These are phyloP conservation scores for Alliaria petiolata DNA, from an alignment of 345 rosid genomes.

Conservation along the genomic window DNA sequence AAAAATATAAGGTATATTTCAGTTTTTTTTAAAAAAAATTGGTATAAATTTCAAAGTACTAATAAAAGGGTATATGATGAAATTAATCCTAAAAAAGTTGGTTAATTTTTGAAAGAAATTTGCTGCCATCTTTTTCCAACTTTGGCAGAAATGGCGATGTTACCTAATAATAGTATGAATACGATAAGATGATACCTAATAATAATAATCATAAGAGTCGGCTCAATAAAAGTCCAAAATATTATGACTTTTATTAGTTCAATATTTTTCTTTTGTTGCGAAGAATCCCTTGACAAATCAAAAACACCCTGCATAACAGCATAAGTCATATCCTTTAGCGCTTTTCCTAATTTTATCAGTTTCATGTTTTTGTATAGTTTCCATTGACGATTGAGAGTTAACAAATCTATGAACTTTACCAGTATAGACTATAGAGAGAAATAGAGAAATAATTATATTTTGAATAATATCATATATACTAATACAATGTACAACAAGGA, in stretches of 20 bases:
- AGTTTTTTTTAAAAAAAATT: too few relatives aligned
- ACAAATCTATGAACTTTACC: neutral
- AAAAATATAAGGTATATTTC: too few relatives aligned
- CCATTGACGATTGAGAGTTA: neutral
- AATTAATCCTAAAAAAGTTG: too few relatives aligned
- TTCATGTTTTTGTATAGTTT: neutral
- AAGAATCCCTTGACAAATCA: neutral
- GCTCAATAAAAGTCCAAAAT: neutral
- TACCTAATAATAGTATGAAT: neutral
- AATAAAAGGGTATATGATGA: too few relatives aligned
- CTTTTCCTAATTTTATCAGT: neutral
- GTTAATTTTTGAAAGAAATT: too few relatives aligned
- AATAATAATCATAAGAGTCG: too few relatives aligned
- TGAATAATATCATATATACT: slow-evolving; percentile 8
- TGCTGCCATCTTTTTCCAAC: too few relatives aligned
- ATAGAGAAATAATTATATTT: neutral
- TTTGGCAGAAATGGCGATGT: neutral
- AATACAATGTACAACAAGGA: slow-evolving; percentile 17
- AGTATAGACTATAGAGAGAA: neutral
- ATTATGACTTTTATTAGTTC: neutral
- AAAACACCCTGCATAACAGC: too few relatives aligned
- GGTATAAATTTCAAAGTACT: too few relatives aligned
- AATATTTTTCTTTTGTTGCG: too few relatives aligned
- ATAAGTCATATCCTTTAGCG: neutral
- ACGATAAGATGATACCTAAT: neutral